phyloP scores from a whole-genome alignment of 495 filamentous ascomycete genomes.

The Cercophora scortea region DNA sequence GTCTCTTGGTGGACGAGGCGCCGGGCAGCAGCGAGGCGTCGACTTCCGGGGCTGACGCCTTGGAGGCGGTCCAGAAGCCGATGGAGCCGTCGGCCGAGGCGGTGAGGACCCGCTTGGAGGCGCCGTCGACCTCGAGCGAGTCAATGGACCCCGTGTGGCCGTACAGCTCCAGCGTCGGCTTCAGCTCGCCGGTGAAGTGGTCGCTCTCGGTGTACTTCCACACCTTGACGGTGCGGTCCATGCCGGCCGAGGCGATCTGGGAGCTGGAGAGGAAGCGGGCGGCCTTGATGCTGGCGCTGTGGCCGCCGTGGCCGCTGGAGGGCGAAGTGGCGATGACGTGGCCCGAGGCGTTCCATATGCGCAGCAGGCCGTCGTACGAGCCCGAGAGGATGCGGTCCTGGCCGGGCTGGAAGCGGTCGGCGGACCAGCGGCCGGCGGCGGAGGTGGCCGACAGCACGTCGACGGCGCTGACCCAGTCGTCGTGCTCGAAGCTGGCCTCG shows the following conservation, averaged over 20 bases:
- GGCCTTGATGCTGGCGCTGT: conserved; percentile 67
- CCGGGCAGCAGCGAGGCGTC: conserved; percentile 58
- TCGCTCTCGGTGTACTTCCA: conserved; percentile 75
- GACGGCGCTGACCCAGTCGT: conserved; percentile 94
- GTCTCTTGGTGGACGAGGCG: conserved; percentile 59
- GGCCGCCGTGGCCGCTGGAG: conserved; percentile 54
- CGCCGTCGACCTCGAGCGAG: conserved; percentile 65
- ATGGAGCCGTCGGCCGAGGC: conserved; percentile 72
- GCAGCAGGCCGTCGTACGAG: conserved; percentile 79
- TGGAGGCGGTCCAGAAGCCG: conserved; percentile 76
- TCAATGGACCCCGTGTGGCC: conserved; percentile 73
- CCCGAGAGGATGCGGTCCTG: conserved; percentile 69
- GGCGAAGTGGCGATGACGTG: conserved; percentile 65
- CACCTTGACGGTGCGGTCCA: conserved; percentile 75
- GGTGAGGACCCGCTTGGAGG: conserved; percentile 70
- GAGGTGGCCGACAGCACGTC: conserved; percentile 69
- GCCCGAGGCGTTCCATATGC: conserved; percentile 83
- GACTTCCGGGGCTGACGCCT: conserved; percentile 62
- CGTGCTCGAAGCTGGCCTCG: conserved; percentile 83
- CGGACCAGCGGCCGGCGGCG: conserved; percentile 48
- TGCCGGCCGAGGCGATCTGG: conserved; percentile 68
- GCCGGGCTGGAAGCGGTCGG: conserved; percentile 32
- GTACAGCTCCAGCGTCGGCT: conserved; percentile 75
- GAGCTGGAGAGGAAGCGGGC: conserved; percentile 71
- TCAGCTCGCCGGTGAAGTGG: conserved; percentile 55